Percentiles rank a stretch among this genome's conserved stretches.
These are phyloP conservation scores for Phialophora tarda DNA, from an alignment of 2,329 filamentous ascomycete species.

Conservation along the genomic window DNA sequence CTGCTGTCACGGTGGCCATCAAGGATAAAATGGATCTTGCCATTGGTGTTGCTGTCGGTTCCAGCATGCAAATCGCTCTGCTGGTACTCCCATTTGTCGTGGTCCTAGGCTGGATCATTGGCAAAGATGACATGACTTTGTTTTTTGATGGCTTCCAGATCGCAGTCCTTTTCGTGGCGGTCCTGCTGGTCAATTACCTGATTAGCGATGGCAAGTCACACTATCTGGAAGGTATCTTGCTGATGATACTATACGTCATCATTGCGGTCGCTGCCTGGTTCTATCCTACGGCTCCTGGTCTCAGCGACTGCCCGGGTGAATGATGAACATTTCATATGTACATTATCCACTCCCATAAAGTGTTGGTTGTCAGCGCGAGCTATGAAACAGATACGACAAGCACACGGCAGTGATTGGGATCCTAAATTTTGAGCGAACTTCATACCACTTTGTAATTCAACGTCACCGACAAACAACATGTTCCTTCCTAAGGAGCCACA, in stretches of 20 bases:
- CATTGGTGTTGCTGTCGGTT: slow-evolving; percentile 69
- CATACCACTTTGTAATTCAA: slow-evolving; percentile 12
- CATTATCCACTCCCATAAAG: slow-evolving; percentile 1
- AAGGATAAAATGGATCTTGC: slow-evolving; percentile 74
- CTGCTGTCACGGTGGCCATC: slow-evolving; percentile 64
- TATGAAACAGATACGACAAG: not conserved
- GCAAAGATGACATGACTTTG: slow-evolving; percentile 70
- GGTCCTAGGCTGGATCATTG: slow-evolving; percentile 66
- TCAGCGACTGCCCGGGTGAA: slow-evolving; percentile 32
- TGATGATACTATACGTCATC: slow-evolving; percentile 66
- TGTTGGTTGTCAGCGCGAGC: not conserved
- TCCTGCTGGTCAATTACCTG: slow-evolving; percentile 64
- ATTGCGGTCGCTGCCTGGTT: slow-evolving; percentile 59
- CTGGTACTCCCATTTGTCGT: slow-evolving; percentile 66
- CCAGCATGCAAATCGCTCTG: slow-evolving; percentile 68
- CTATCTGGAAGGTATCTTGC: slow-evolving; percentile 66
- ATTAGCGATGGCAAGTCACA: slow-evolving; percentile 65
- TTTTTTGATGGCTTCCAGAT: slow-evolving; percentile 91
- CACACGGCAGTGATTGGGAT: not conserved
- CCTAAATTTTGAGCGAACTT: not conserved
- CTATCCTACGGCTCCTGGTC: slow-evolving; percentile 34
- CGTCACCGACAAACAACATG: not conserved
- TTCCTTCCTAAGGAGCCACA: not conserved
- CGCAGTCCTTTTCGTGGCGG: slow-evolving; percentile 64
- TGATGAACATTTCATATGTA: slow-evolving; percentile 5